Conservation (phyloP, 176 grass and related monocot genomes). For the Melocanna baccifera region DNA sequence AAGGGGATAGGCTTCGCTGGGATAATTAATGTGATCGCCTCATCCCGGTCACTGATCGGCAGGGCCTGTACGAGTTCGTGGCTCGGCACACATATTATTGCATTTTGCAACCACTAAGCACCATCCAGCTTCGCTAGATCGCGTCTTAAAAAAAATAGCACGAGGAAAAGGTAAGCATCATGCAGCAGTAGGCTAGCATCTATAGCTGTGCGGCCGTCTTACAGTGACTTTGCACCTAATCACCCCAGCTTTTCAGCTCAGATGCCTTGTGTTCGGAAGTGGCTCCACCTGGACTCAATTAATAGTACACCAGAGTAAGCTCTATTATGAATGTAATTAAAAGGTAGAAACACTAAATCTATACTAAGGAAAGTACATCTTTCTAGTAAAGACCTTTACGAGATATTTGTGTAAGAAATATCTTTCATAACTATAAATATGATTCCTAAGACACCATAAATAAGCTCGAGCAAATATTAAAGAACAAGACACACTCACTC, state of each 20-base stretch:
- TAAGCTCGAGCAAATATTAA: too few species aligned
- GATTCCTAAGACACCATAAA: too few species aligned
- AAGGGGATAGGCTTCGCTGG: neutral
- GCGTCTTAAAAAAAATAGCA: neutral
- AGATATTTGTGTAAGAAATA: too few species aligned
- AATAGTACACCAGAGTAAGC: too few species aligned
- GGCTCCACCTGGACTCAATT: too few species aligned
- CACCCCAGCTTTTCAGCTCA: neutral
- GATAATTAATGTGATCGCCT: neutral
- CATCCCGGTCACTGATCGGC: neutral
- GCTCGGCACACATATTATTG: conserved; percentile 12
- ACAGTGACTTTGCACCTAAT: conserved; percentile 11
- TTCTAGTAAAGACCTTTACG: too few species aligned
- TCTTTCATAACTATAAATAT: too few species aligned
- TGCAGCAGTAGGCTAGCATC: neutral
- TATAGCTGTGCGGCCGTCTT: neutral
- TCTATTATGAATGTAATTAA: too few species aligned
- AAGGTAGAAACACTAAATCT: too few species aligned
- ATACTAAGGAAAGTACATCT: too few species aligned
- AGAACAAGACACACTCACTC: too few species aligned
- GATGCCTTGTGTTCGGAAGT: too few species aligned
- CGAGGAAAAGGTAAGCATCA: neutral
- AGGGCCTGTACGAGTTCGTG: neutral
- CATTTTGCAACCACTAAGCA: neutral
- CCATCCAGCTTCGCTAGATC: neutral